Base-by-base conservation (phyloP, 2,329 filamentous ascomycete genomes). In the Aspergillus proliferans region DNA sequence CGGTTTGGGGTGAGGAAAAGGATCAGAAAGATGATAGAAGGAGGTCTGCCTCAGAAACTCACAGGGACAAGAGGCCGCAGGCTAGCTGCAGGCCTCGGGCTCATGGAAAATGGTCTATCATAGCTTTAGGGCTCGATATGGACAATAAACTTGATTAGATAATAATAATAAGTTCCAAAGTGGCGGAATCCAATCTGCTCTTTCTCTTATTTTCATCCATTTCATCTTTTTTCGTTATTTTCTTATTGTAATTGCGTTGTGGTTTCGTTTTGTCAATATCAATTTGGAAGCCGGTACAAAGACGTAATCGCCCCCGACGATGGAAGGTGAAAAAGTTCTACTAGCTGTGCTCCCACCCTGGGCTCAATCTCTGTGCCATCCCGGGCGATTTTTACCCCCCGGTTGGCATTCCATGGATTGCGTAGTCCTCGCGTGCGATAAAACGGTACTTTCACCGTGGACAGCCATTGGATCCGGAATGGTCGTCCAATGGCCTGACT, bases 281-380 rank as follows among this genome's bases (percentile, higher is more conserved):
- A 40, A 40, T 40, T 40, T 2, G 18, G 18, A 40, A 40, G 15
- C 18, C 38, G 18, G 19, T 40, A 21, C 15, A 18, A 12, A 19
- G 18, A 19, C 38, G 18, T 22, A 40, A 2, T 36, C 38, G 18
- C 15, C 5, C 15, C 39, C 8, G 33, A 21, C 52, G 57, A 45
- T 38, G 62, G 55, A 15, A 78, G 73, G 58, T 88, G 85, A 68
- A 97, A 96, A 60, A 96, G 79, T 41, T 84, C 83, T 53, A 94
- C 76, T 47, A 97, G 73, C 59, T 82, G 82, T 59, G 83, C 82
- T 4, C 91, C 92, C 40, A 95, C 81, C 26, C 77, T 81, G 24
- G 91, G 87, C 68, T 97, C 92, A 47, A 97, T 75, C 67, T 97
- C 92, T 0, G 92, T 97, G 2, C 92, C 92, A 61, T 97, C 92